These are phyloP conservation scores for Colletotrichum sp. DNA, from an alignment of 2,329 filamentous ascomycete genomes.

Conservation along the genomic window DNA sequence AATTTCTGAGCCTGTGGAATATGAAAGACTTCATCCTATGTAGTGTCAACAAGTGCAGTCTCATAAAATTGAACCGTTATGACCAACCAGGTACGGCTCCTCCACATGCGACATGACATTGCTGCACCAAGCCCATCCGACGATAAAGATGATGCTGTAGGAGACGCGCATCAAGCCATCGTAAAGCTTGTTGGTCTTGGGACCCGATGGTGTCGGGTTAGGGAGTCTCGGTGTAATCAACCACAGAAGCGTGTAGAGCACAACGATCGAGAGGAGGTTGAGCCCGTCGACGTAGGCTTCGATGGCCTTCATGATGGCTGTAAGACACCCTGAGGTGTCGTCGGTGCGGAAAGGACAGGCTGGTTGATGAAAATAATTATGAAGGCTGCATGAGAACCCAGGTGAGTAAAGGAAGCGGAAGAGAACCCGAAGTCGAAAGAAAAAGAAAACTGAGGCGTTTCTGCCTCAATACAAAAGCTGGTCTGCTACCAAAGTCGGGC, in stretches of 20 bases:
- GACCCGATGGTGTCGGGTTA: background rate
- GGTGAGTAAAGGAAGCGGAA: background rate
- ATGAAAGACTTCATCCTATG: conserved; percentile 84
- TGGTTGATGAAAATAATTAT: background rate
- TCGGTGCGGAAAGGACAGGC: background rate
- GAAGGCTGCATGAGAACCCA: background rate
- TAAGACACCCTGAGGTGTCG: background rate
- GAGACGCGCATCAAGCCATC: conserved; percentile 16
- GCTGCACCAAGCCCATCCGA: conserved; percentile 41
- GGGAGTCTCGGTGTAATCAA: conserved; percentile 8
- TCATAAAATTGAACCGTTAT: fast-evolving
- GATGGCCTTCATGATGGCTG: conserved; percentile 10
- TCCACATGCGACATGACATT: conserved; percentile 46
- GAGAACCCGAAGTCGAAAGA: background rate
- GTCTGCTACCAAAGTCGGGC: background rate
- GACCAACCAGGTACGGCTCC: conserved; percentile 60
- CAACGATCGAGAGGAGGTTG: conserved; percentile 9
- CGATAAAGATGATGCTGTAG: conserved; percentile 27
- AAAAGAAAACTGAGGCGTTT: background rate
- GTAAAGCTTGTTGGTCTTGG: conserved; percentile 13
- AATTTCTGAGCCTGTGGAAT: conserved; percentile 91
- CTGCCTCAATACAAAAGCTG: background rate
- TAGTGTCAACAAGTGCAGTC: fast-evolving
- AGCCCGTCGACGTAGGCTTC: conserved; percentile 15
- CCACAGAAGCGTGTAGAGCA: conserved; percentile 6